Evolutionary conservation across 495 filamentous ascomycete species (phyloP), one percentile per base, ranked within the genome.

Genomic region (Annulohypoxylon bovei): DNA sequence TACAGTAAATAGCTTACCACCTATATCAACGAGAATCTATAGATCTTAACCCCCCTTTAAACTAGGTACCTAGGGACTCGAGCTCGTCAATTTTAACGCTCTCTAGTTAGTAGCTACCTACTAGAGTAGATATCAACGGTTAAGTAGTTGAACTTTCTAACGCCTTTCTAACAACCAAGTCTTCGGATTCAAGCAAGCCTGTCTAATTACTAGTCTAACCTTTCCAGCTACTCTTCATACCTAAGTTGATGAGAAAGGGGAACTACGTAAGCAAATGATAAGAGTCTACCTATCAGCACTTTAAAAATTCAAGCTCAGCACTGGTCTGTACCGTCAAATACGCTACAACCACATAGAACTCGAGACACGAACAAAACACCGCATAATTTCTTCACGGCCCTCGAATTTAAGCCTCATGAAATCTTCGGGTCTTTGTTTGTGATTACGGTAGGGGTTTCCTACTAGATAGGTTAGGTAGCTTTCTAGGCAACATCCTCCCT

Each of bases 391-490:
- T 33, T 53, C 49, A 32, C 49, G 33, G 5, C 6, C 49, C 27
- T 16, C 27, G 33, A 32, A n/a, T 53, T 12, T 22, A 28, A 50
- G 46, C 12, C 22, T 53, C 46, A 58, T 12, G 53, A 42, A 32
- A 49, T 70, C 53, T 66, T 71, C 56, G 56, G 32, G 49, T 65
- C 56, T 71, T 12, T 71, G 6, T 55, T 65, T 70, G 63, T 66
- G 62, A 71, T 71, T 71, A 71, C 57, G 62, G 68, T 66, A 71
- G 62, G 67, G 62, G 61, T 71, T 71, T 57, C 68, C 68, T 71
- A 71, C 62, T 54, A 65, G 54, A 28, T 66, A 70, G 28, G 39
- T 64, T 66, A 70, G 28, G 39, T 64, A 69, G 18, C 39, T 59
- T 71, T 65, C 56, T 66, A 66, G 55, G 12, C 68, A 62, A 62